Base-by-base conservation (phyloP, 73 alveolate genomes). In the Paramecium caudatum region DNA sequence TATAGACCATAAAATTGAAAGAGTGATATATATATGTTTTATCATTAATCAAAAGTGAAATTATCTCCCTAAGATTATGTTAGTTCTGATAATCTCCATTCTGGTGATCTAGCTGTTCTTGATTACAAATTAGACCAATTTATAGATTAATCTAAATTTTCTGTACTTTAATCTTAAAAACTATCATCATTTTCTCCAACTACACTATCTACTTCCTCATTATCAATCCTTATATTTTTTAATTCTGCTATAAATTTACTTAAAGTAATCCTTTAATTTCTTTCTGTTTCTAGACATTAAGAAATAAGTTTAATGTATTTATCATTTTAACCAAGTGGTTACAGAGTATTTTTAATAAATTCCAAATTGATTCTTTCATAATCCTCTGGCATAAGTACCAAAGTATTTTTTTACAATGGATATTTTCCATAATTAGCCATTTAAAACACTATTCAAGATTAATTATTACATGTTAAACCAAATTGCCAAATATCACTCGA, bases 1-100 rank as follows among this genome's bases (percentile, higher is more conserved):
- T 86, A 46, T 36, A 63, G 93, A 86, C 90, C 9, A 30, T 86
- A 32, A 49, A 84, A 61, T 63, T 78, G 30, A 86, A 65, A 86
- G 80, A 86, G 62, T 36, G 93, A 86, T 55, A 55, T 55, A 55
- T 55, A 55, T 55, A 23, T 55, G 9, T 55, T 55, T 27, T 27
- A 55, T 55, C 45, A 55, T 19, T 55, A 55, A 21, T 55, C 80
- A 23, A 19, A 23, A 4, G 1, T 3, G n/a, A 55, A 55, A 12
- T 4, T 55, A 23, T 55, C 3, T 23, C 80, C 46, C 30, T 7
- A 19, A 12, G 9, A 55, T 55, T 23, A 23, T 3, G 80, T 8
- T 55, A 55, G 12, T 55, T 55, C 21, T 3, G 8, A 12, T 23
- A 55, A 55, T 27, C 3, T 55, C 80, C 45, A 55, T 27, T 55